Evolutionary conservation across 116 monocot species (phyloP).

Genomic region (Dioscorea cayenensis): DNA sequence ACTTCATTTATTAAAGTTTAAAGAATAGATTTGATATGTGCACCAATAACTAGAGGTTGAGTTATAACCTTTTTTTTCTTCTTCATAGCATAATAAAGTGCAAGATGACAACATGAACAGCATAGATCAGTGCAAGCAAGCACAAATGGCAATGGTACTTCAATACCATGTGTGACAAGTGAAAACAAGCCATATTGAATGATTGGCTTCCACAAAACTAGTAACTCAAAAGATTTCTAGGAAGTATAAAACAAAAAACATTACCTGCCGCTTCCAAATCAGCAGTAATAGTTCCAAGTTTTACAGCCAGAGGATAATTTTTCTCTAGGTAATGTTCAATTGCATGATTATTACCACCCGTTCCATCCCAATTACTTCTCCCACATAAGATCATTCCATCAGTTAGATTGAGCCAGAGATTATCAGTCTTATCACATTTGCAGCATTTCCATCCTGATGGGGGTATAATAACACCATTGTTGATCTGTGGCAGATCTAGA

Average conservation of each 20-base stretch:
- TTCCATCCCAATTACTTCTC: slow-evolving; percentile 91
- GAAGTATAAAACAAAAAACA: background rate
- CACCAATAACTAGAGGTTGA: too few relatives aligned
- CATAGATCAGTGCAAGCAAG: too few relatives aligned
- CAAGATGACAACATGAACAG: too few relatives aligned
- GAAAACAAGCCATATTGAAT: too few relatives aligned
- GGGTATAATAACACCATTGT: slow-evolving; percentile 69
- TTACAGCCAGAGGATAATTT: slow-evolving; percentile 89
- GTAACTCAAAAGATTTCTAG: background rate
- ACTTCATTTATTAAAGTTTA: too few relatives aligned
- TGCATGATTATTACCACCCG: slow-evolving; percentile 94
- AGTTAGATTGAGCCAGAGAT: slow-evolving; percentile 97
- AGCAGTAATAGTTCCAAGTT: slow-evolving; percentile 88
- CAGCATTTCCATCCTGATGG: slow-evolving; percentile 92
- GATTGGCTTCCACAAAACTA: too few relatives aligned
- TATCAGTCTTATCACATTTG: slow-evolving; percentile 92
- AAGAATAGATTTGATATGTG: too few relatives aligned
- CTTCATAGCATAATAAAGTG: too few relatives aligned
- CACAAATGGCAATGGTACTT: too few relatives aligned
- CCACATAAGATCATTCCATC: slow-evolving; percentile 97
- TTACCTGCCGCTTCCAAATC: slow-evolving; percentile 90
- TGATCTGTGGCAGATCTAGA: slow-evolving; percentile 65
- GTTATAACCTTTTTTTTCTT: too few relatives aligned
- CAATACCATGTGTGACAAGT: too few relatives aligned
- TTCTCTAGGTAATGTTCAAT: slow-evolving; percentile 77